Evolutionary conservation across 1,284 basidiomycete species (phyloP).

Genomic region (Meripilus lineatus): DNA sequence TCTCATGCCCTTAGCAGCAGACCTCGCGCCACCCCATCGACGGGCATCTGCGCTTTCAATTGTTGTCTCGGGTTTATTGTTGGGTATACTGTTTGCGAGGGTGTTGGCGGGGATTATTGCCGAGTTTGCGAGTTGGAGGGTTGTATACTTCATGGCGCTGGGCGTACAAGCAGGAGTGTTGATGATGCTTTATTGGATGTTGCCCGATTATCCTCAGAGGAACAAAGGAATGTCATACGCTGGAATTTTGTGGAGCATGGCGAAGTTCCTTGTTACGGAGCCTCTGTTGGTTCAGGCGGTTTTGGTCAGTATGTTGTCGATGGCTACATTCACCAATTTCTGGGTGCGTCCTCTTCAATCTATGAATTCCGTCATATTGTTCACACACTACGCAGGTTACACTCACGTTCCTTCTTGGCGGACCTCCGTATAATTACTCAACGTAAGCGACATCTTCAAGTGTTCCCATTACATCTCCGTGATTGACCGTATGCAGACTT

Average conservation of each 20-base stretch:
- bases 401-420: slow-evolving; percentile 44
- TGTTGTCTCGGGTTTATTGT: slow-evolving; percentile 40
- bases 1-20: slow-evolving; percentile 47
- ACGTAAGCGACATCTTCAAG: slow-evolving; percentile 19
- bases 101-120: slow-evolving; percentile 42
- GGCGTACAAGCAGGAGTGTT: slow-evolving; percentile 31
- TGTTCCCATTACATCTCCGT: neutral
- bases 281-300: slow-evolving; percentile 41
- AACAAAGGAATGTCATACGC: slow-evolving; percentile 33
- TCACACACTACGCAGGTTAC: slow-evolving; percentile 17
- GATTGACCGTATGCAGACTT: slow-evolving; percentile 21
- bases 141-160: slow-evolving; percentile 40
- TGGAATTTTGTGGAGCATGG: slow-evolving; percentile 40
- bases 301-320: slow-evolving; percentile 32
- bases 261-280: slow-evolving; percentile 40
- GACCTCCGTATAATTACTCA: slow-evolving; percentile 36
- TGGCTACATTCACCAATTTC: slow-evolving; percentile 32
- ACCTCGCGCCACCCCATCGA: slow-evolving; percentile 40
- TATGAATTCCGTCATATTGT: neutral
- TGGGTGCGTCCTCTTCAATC: slow-evolving; percentile 27
- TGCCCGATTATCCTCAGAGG: slow-evolving; percentile 46
- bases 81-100: slow-evolving; percentile 43
- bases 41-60: slow-evolving; percentile 43
- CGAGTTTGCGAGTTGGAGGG: slow-evolving; percentile 36
- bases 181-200: slow-evolving; percentile 30